Evolutionary conservation across 306 rosid species (phyloP), one percentile per base, ranked within the genome.

Genomic region (Vicia faba): DNA sequence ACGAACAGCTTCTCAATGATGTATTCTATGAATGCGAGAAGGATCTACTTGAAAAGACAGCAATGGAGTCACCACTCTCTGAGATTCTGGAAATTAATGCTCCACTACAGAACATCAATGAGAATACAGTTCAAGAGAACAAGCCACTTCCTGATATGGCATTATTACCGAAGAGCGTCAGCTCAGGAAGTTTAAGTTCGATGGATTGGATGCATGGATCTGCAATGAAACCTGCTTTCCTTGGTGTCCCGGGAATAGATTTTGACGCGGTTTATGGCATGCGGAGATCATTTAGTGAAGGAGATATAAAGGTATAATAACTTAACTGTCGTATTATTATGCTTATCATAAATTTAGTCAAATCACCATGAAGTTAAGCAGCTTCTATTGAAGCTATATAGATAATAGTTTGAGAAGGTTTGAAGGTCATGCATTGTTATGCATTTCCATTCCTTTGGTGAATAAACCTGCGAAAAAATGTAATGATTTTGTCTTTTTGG

Each of bases 241-340:
- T 86, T 66, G 89, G 91, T 26, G 74, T 91, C 69, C 81, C 87
- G 5, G 92, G 78, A 67, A 64, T 93, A 70, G 92, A 89, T 84
- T 70, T 93, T 18, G 59, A 69, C 66, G 79, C 83, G 53, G 96
- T 63, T 56, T 87, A 80, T 72, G 92, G 97, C 66, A 91, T 91
- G 89, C 86, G 99, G 7, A 83, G 95, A 73, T 84, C 99, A 18
- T 85, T 23, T 74, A 95, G 99, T 16, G 99, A 95, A 63, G 97
- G 97, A 71, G 99, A 95, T 79, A 95, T 95, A 41, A 85, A 91
- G 99, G 99, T 91, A 55, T 82, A 59, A 59, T 3, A 83, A 60
- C 28, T 69, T 81, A 29, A 57, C 62, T 25, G 9, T 57, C 4
- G 5, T 11, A 6, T 13, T 28, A 4, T 56, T 14, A 58, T 67